Conservation (phyloP, 306 rosid genomes). For the Ziziphus jujuba region DNA sequence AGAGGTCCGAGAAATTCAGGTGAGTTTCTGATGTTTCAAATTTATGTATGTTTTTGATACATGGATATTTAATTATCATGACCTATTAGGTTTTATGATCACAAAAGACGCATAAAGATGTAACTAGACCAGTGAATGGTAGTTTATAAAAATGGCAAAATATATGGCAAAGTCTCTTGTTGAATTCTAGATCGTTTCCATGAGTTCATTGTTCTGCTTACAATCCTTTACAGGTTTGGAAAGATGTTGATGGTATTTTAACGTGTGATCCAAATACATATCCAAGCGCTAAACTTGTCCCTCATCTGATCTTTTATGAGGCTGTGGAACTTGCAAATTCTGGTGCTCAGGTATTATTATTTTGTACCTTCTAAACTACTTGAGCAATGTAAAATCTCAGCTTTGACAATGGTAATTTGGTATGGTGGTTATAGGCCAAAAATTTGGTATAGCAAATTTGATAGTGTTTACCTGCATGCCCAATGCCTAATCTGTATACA, state of each 20-base stretch:
- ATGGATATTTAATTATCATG: neutral
- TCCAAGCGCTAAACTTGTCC: slow-evolving; percentile 70
- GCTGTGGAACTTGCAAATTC: slow-evolving; percentile 98
- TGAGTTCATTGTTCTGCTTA: no score
- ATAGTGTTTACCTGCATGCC: no score
- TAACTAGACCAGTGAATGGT: neutral
- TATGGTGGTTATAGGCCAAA: no score
- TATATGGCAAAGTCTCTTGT: no score
- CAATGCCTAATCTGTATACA: no score
- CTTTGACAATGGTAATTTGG: neutral
- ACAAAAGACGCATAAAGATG: neutral
- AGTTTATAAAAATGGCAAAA: neutral
- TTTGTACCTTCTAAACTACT: neutral
- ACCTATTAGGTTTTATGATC: neutral
- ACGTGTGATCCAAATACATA: slow-evolving; percentile 88
- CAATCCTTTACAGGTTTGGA: slow-evolving; percentile 74
- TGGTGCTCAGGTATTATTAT: slow-evolving; percentile 90
- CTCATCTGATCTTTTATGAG: slow-evolving; percentile 89
- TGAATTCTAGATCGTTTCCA: neutral
- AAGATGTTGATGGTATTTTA: slow-evolving; percentile 97
- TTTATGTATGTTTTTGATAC: neutral
- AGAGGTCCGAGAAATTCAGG: slow-evolving; percentile 94
- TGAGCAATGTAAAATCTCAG: no score
- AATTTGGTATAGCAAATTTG: no score
- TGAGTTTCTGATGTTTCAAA: slow-evolving; percentile 4